Conservation (phyloP, 176 grass and related monocot species). For the Raddia distichophylla region DNA sequence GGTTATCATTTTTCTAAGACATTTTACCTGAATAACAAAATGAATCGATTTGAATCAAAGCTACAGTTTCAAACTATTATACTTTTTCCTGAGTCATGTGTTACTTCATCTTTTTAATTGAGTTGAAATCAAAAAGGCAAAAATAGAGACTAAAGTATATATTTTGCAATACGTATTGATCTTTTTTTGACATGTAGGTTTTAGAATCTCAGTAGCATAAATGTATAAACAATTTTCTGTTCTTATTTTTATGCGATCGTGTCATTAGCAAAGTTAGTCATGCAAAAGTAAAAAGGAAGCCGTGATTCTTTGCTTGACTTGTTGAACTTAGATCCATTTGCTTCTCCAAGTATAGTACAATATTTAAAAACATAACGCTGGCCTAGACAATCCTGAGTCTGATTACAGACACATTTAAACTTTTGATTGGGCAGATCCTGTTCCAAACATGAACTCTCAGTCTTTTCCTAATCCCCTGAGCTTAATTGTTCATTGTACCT, state of each 20-base stretch:
- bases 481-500: background rate
- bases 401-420: background rate
- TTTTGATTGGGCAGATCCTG: background rate
- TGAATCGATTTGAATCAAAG: background rate
- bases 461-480: conserved; percentile 19
- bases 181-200: conserved; percentile 8
- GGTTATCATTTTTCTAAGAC: background rate
- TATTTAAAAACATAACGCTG: background rate
- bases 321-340: background rate
- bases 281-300: background rate
- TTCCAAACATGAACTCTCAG: background rate
- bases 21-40: background rate
- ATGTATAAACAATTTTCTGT: background rate
- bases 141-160: conserved; percentile 13
- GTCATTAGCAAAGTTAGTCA: background rate
- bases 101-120: background rate
- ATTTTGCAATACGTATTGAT: background rate
- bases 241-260: background rate
- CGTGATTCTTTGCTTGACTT: background rate
- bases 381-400: background rate
- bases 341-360: background rate
- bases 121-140: background rate
- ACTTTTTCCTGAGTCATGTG: background rate
- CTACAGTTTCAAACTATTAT: conserved; percentile 6
- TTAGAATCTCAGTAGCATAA: background rate